Percentiles rank a stretch among this genome's conserved stretches.
phyloP scores from a whole-genome alignment of 257 asterid genomes.

The Nicotiana knightiana region DNA sequence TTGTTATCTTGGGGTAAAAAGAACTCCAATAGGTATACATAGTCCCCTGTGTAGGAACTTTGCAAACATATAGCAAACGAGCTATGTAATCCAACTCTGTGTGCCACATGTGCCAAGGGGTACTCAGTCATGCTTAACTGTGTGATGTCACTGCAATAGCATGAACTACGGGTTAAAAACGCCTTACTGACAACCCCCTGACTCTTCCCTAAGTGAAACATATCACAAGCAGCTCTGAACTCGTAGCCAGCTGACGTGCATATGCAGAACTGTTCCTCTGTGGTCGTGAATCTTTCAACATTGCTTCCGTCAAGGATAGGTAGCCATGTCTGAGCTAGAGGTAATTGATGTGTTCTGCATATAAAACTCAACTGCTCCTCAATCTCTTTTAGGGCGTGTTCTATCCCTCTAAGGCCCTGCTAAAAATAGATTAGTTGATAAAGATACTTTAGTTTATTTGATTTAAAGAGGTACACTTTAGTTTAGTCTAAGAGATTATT shows the following conservation, averaged over 20 bases:
- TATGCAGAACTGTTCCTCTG: background rate
- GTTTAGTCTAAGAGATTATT: too few relatives aligned
- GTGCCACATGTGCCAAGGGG: background rate
- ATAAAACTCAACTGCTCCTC: too few relatives aligned
- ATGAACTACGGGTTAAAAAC: background rate
- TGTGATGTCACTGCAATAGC: background rate
- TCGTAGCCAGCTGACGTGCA: background rate
- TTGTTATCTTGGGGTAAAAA: background rate
- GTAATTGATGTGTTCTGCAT: too few relatives aligned
- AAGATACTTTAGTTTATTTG: too few relatives aligned
- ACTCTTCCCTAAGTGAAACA: too few relatives aligned
- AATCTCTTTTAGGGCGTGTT: too few relatives aligned
- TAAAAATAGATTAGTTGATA: too few relatives aligned
- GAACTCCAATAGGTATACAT: background rate
- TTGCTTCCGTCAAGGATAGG: too few relatives aligned
- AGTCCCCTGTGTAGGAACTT: background rate
- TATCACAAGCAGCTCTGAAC: too few relatives aligned
- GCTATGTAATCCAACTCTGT: background rate
- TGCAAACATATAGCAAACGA: conserved; percentile 2
- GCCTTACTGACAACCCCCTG: background rate
- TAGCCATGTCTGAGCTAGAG: too few relatives aligned
- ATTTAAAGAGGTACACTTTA: too few relatives aligned
- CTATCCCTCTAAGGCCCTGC: too few relatives aligned
- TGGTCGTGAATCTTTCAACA: background rate
- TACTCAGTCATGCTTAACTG: background rate